Evolutionary conservation across 2,329 filamentous ascomycete species (phyloP), one percentile per base, ranked within the genome.

Genomic region (Fusarium devonianum): DNA sequence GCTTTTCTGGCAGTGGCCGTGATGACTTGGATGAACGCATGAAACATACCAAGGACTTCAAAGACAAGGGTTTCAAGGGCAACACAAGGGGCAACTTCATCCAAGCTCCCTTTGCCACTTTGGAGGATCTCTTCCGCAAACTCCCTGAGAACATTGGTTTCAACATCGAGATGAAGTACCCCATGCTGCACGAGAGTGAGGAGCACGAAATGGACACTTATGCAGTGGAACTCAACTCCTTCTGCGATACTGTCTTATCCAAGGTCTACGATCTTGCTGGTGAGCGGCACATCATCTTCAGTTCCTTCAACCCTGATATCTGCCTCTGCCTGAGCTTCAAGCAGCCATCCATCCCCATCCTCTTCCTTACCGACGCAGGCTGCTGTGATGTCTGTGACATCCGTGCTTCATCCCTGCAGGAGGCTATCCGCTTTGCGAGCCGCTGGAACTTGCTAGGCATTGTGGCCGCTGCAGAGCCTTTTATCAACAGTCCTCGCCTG

Each of bases 121-220:
- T 99, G 4, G 92, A 97, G 71, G 91, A 97, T 55, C 86, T 97
- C 69, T 97, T 99, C 75, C 83, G 84, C 64, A 87, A 92, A 67
- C 76, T 99, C 0, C 91, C 92, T 0, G 82, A 88, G 56, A 80
- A 84, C 11, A 89, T 96, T 16, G 92, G 94, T 11, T 99, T 99
- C 81, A 97, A 99, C 73, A 96, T 99, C 62, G 94, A 99, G 76
- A 89, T 99, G 82, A 97, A 99, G 74, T 99, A 99, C 69, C 94
- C 94, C 5, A 97, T 97, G 92, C 83, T 99, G 30, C 88, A 93
- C 69, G 95, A 99, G 77, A 90, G 86, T 49, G 91, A 97, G 71
- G 90, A 95, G 70, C 89, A 97, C 60, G 91, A 96, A 63, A 97
- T 97, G 92, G 93, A 97, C 69, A 89, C 90, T 3, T 96, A 96